Evolutionary conservation across 176 grass and related monocot species (phyloP).

Genomic region (Pontederia crassipes): DNA sequence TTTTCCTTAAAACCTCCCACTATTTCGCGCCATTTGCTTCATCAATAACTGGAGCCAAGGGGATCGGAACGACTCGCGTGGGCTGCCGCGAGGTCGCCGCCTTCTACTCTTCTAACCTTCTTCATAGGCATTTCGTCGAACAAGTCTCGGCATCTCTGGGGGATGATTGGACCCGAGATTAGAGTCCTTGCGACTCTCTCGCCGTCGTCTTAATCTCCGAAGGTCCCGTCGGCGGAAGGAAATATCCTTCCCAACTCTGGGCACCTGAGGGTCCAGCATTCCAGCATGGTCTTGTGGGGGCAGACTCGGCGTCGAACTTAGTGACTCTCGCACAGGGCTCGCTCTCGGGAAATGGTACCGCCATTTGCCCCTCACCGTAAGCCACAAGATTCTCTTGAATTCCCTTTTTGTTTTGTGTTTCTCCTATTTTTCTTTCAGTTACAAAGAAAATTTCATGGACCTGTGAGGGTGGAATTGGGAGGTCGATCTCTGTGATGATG

Average conservation of each 20-base stretch:
- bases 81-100: not conserved
- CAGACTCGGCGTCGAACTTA: conserved; percentile 78
- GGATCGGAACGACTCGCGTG: not conserved
- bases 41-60: not conserved
- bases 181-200: not conserved
- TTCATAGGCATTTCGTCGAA: not conserved
- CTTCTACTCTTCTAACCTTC: not conserved
- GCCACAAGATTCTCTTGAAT: not conserved
- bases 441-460: too few species aligned
- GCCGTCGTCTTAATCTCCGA: not conserved
- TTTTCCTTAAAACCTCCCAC: too few species aligned
- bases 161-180: not conserved
- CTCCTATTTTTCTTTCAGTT: too few species aligned
- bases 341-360: conserved; percentile 51
- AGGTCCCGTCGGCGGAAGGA: not conserved
- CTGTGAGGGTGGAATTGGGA: too few species aligned
- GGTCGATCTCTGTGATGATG: too few species aligned
- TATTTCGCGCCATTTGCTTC: too few species aligned
- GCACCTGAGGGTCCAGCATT: conserved; percentile 38
- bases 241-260: conserved; percentile 56
- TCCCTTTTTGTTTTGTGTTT: not conserved
- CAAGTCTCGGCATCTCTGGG: not conserved
- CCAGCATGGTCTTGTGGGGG: conserved; percentile 46
- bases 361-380: conserved; percentile 56
- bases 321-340: conserved; percentile 45